These are phyloP conservation scores for Trichoderma sp. DNA, from an alignment of 2,329 filamentous ascomycete species.

Conservation along the genomic window DNA sequence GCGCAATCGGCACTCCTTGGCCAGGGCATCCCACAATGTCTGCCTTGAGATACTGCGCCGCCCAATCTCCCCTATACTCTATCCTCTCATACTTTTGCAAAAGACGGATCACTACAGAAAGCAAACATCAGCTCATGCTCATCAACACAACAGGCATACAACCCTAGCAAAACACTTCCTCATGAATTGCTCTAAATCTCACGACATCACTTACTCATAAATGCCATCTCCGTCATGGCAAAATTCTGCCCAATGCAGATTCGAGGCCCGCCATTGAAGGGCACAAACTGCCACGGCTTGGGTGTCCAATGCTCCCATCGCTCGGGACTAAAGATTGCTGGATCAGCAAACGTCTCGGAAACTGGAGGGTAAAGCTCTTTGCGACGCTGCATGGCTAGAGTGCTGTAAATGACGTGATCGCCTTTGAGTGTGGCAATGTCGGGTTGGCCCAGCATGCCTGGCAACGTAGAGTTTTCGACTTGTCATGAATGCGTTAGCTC, in stretches of 20 bases:
- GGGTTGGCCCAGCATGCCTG: conserved; percentile 64
- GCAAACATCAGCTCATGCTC: not conserved
- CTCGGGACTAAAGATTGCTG: conserved; percentile 64
- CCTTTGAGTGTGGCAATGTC: conserved; percentile 67
- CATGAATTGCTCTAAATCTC: not conserved
- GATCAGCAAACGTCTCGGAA: conserved; percentile 51
- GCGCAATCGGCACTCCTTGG: conserved; percentile 47
- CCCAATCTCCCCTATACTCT: conserved; percentile 53
- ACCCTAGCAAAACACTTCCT: not conserved
- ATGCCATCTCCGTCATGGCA: conserved; percentile 71
- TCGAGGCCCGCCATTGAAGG: conserved; percentile 74
- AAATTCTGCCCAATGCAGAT: conserved; percentile 83
- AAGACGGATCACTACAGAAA: conserved; percentile 49
- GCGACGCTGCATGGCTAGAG: conserved; percentile 74
- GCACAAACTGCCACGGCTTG: conserved; percentile 71
- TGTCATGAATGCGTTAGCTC: not conserved
- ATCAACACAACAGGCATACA: not conserved
- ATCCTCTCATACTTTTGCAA: conserved; percentile 63
- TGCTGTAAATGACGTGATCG: conserved; percentile 67
- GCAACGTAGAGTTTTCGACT: conserved; percentile 73
- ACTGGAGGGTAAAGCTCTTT: conserved; percentile 61
- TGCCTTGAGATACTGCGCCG: conserved; percentile 49
- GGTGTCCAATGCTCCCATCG: conserved; percentile 68
- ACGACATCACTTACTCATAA: conserved; percentile 30
- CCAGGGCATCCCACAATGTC: conserved; percentile 51